Conservation (phyloP, 257 asterid genomes). For the Datura wrightii region DNA sequence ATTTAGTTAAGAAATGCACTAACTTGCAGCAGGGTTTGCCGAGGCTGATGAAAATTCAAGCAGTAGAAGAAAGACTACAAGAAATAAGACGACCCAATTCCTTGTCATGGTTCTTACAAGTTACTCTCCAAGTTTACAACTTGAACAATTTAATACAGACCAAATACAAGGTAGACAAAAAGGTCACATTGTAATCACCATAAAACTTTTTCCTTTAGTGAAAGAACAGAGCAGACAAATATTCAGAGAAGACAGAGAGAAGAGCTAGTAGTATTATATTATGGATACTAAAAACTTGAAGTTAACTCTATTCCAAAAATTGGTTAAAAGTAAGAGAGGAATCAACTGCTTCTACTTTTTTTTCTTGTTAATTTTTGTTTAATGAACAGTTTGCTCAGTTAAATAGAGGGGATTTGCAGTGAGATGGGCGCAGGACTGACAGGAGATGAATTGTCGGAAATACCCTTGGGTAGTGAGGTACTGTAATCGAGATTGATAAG, state of each 20-base stretch:
- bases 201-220: constrained; percentile 38
- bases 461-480: neutral
- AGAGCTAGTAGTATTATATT: neutral
- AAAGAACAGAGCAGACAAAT: constrained; percentile 38
- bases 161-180: neutral
- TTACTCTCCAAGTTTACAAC: constrained; percentile 36
- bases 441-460: neutral
- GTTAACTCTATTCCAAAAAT: constrained; percentile 25
- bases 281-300: neutral
- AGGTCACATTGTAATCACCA: constrained; percentile 42
- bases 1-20: constrained; percentile 39
- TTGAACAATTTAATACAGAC: neutral
- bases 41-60: constrained; percentile 68
- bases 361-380: constrained; percentile 16
- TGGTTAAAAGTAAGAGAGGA: neutral
- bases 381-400: neutral
- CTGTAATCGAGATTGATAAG: constrained; percentile 27
- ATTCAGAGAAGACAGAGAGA: neutral
- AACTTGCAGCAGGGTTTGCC: constrained; percentile 85
- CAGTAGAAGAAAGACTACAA: constrained; percentile 49
- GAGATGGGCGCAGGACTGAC: constrained; percentile 16
- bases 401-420: neutral
- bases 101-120: constrained; percentile 53
- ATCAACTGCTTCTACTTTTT: constrained; percentile 21
- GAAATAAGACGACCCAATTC: constrained; percentile 43